These are phyloP conservation scores for Termitomyces sp. DNA, from an alignment of 768 basidiomycete species.

Conservation along the genomic window DNA sequence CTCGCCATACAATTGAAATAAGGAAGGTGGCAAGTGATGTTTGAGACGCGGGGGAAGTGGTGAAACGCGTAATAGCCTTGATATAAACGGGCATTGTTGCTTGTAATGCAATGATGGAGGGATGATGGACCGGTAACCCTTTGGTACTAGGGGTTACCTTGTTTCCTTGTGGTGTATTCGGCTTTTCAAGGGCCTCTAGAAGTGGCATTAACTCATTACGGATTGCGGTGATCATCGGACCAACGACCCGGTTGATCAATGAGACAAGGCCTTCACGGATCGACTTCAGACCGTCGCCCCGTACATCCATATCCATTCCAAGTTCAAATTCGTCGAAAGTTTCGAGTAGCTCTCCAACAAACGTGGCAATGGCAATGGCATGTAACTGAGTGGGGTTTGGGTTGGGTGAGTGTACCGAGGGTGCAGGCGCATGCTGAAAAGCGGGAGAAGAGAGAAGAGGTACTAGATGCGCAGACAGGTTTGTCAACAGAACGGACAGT, in stretches of 20 bases:
- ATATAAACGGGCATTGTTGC: constrained; percentile 60
- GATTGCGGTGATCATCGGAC: constrained; percentile 60
- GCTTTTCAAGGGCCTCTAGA: constrained; percentile 57
- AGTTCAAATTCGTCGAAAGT: constrained; percentile 65
- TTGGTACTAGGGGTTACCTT: constrained; percentile 31
- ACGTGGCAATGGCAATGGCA: constrained; percentile 62
- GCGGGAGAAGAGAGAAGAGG: constrained; percentile 63
- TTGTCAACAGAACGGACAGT: constrained; percentile 68
- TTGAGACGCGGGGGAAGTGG: constrained; percentile 51
- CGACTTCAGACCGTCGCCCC: constrained; percentile 65
- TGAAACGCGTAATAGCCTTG: constrained; percentile 54
- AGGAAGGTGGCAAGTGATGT: constrained; percentile 63
- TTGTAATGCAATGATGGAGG: constrained; percentile 58
- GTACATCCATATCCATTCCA: constrained; percentile 55
- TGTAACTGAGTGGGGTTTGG: constrained; percentile 69
- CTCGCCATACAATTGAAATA: constrained; percentile 73
- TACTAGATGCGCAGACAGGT: constrained; percentile 63
- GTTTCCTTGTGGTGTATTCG: constrained; percentile 24
- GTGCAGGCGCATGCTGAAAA: constrained; percentile 51
- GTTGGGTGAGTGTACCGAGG: constrained; percentile 46
- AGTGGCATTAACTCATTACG: constrained; percentile 59
- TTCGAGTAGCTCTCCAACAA: constrained; percentile 72
- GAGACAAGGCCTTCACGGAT: constrained; percentile 72
- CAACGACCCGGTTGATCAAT: constrained; percentile 60
- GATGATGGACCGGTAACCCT: constrained; percentile 39